Conservation (phyloP, 148 eudicot genomes). For the Fagopyrum tataricum region DNA sequence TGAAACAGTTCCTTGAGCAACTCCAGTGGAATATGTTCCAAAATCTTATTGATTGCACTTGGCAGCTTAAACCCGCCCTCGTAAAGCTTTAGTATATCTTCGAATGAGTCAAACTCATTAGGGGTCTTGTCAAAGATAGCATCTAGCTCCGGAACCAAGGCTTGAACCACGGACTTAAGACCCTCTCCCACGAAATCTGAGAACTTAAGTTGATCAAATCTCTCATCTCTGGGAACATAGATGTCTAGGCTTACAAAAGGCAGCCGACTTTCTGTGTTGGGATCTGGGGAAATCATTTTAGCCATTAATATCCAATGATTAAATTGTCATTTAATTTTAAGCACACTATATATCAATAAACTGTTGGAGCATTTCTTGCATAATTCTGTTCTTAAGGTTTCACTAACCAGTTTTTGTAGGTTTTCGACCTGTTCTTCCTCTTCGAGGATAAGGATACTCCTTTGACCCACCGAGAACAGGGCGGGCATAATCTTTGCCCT, state of each 20-base stretch:
- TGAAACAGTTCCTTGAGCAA: slow-evolving; percentile 44
- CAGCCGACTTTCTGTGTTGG: slow-evolving; percentile 4
- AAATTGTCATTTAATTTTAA: too few relatives aligned
- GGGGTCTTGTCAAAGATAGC: slow-evolving; percentile 39
- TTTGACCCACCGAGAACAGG: slow-evolving; percentile 23
- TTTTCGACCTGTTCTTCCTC: slow-evolving; percentile 26
- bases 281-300: not conserved
- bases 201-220: slow-evolving; percentile 12
- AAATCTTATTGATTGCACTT: slow-evolving; percentile 23
- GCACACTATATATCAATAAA: not conserved
- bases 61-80: slow-evolving; percentile 50
- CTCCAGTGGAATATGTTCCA: slow-evolving; percentile 44
- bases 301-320: not conserved
- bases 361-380: not conserved
- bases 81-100: slow-evolving; percentile 47
- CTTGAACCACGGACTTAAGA: slow-evolving; percentile 33
- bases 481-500: slow-evolving; percentile 15
- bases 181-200: slow-evolving; percentile 2
- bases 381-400: not conserved
- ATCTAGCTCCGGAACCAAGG: slow-evolving; percentile 39
- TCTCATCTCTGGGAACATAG: slow-evolving; percentile 20
- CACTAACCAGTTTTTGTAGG: slow-evolving; percentile 18
- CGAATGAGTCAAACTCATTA: slow-evolving; percentile 54
- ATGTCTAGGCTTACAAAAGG: slow-evolving; percentile 5
- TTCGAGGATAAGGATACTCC: slow-evolving; percentile 24